A percentile compares a stretch with the other conserved stretches of the same genome.
phyloP scores from a whole-genome alignment of 148 eudicot genomes.

The Cornus kousa region DNA sequence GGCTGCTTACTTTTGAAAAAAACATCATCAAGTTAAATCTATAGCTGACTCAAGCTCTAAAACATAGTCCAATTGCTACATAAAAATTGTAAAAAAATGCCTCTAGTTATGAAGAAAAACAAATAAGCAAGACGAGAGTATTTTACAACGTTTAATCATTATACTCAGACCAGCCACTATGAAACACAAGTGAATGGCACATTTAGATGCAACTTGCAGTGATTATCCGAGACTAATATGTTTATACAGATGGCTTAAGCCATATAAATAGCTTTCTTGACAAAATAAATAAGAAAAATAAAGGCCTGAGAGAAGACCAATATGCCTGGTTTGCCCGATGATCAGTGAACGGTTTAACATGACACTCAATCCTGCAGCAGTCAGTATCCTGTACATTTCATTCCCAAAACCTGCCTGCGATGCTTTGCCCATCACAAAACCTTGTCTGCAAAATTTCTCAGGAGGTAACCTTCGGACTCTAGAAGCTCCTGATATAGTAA shows the following conservation, averaged over 20 bases:
- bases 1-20: background rate
- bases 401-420: constrained; percentile 94
- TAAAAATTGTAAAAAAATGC: background rate
- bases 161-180: background rate
- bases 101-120: background rate
- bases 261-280: background rate
- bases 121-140: background rate
- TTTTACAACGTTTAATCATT: constrained; percentile 1
- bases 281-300: background rate
- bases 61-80: background rate
- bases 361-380: constrained; percentile 78
- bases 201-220: background rate
- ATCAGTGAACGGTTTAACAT: constrained; percentile 87
- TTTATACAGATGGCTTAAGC: background rate
- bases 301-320: constrained; percentile 65
- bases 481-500: constrained; percentile 54
- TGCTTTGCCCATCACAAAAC: constrained; percentile 84
- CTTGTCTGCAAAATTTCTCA: constrained; percentile 68
- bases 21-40: constrained; percentile 1
- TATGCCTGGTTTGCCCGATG: constrained; percentile 98
- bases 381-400: constrained; percentile 86
- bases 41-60: background rate
- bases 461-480: constrained; percentile 58
- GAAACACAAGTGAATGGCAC: constrained; percentile 1
- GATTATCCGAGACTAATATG: background rate